Base-by-base conservation (phyloP, 1,284 basidiomycete species). In the Trametes pubescens region DNA sequence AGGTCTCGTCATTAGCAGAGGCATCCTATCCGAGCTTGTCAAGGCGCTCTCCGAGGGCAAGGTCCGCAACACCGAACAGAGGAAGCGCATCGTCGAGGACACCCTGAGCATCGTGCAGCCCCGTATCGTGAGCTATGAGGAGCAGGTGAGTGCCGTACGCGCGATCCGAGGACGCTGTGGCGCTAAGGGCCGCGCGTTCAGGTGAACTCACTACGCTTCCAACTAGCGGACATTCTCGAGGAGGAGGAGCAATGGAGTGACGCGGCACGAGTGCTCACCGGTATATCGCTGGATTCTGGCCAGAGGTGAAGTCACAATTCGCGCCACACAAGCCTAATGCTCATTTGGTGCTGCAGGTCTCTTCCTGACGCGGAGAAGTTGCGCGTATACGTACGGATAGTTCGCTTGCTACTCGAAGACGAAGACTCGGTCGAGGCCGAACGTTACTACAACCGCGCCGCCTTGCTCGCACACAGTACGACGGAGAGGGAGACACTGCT, bases 401-500 rank as follows among this genome's bases (percentile, higher is more conserved):
- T 98, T 40, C 90, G 97, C 22, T 84, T 99, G 4, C 84, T 97
- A n/a, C 85, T 99, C 40, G 96, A 99, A 81, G 96, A 98, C 46
- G 94, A 95, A 74, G 94, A 98, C 72, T 92, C 93, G 1, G 92
- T 95, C 0, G 92, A 94, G 75, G 98, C 98, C 43, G 97, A 99
- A 75, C 92, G 93, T 7, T 99, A 95, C 78, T 96, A 98, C 76
- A 97, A 96, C 73, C 92, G 97, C 57, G 97, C 98, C n/a, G 93
- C 93, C 11, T 85, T 95, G 43, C 85, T 99, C 32, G 89, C 95
- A 38, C 92, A 95, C 75, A 86, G 88, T 18, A 86, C 90, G 14
- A 84, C 82, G 21, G 88, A 97, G 77, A 88, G 87, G 73, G 92
- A 91, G 73, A 91, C 89, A 11, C 82, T 89, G 40, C 84, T 96